Base-by-base conservation (phyloP, 169 alveolate species). In the Plasmodium reichenowi region DNA sequence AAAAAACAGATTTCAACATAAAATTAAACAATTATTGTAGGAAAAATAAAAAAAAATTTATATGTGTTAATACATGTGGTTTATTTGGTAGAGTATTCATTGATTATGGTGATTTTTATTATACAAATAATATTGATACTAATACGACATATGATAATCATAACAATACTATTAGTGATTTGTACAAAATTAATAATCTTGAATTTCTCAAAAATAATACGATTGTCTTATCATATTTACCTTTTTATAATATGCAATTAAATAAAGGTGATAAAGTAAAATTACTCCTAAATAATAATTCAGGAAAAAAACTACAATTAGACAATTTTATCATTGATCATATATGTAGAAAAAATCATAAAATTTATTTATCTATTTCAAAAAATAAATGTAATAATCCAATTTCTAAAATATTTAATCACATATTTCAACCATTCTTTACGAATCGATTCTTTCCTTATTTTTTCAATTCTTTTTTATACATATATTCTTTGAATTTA, bases 41-140 rank as follows among this genome's bases (percentile, higher is more conserved):
- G 56, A 1, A 54, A 52, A 60, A 80, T 54, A 45, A 47, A 80
- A 80, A 60, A 22, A 80, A 80, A 22, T 80, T 80, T 59, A 80
- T 80, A 59, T 50, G 83, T 56, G 90, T 80, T 67, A 80, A 80
- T 54, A 80, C 90, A 1, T 72, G 67, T 45, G 90, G 90, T n/a
- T 47, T 80, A 9, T 80, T 80, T 80, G 90, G 90, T n/a, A 56
- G 83, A 32, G 56, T 56, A 13, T 80, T 80, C 56, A 60, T 80
- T 43, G 90, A 80, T 52, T 80, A 67, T 50, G 90, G 90, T 54
- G 20, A 80, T 7, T 80, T 80, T 80, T 17, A 17, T 6, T 80
- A 32, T 59, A 52, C 78, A 10, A 80, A 17, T 62, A 66, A 9
- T 45, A 38, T 38, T 38, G 47, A 38, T 5, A 38, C 47, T 38